These are phyloP conservation scores for Guillardia theta DNA, from an alignment of 78 protist genomes.

Conservation along the genomic window DNA sequence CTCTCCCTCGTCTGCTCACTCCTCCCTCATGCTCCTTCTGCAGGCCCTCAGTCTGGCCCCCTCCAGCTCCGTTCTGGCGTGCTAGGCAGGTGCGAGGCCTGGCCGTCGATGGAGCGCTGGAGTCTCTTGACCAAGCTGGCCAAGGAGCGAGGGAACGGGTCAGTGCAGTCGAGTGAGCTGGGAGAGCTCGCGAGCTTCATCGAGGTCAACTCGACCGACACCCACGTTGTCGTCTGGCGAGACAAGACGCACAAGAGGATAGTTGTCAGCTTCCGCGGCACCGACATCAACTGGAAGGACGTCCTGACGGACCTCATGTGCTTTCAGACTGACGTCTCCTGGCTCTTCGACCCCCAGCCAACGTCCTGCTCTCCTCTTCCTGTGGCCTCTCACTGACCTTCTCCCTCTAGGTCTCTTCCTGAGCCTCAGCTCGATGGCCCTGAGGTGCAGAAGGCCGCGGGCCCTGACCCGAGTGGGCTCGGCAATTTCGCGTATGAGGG, in stretches of 20 bases:
- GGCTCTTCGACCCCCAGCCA: background rate
- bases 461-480: too few relatives aligned
- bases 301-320: background rate
- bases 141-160: background rate
- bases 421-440: too few relatives aligned
- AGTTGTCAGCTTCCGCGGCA: background rate
- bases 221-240: background rate
- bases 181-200: background rate
- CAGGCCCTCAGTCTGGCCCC: background rate
- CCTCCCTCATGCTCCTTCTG: too few relatives aligned
- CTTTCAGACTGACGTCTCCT: conserved; percentile 3
- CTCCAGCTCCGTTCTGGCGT: too few relatives aligned
- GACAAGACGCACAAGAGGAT: background rate
- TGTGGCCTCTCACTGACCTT: background rate
- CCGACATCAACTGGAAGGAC: conserved; percentile 22
- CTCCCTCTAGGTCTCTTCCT: too few relatives aligned
- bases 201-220: background rate
- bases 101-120: conserved; percentile 1
- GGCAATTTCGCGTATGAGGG: background rate
- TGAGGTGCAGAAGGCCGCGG: too few relatives aligned
- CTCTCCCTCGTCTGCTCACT: too few relatives aligned
- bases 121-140: background rate
- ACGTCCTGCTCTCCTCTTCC: background rate
- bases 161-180: background rate
- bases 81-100: too few relatives aligned